Conservation (phyloP, 1,139 yeast genomes). For the Candida mesenterica region DNA sequence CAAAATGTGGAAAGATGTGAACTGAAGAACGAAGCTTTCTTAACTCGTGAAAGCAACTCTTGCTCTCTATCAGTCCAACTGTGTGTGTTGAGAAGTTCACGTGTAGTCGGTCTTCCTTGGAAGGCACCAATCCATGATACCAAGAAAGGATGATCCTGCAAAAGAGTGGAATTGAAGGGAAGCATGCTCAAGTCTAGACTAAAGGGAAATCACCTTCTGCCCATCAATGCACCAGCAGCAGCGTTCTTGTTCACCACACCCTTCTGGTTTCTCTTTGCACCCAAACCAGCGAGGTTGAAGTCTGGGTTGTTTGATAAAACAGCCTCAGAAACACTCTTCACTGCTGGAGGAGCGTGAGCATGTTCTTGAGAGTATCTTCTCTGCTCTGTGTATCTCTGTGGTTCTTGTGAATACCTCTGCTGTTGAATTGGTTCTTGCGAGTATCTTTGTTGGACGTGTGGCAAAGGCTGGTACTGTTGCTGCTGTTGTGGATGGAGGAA, state of each 20-base stretch:
- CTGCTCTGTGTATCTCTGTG: background rate
- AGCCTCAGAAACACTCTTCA: conserved; percentile 50
- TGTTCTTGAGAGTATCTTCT: conserved; percentile 5
- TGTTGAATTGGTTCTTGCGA: conserved; percentile 11
- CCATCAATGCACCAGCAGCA: conserved; percentile 17
- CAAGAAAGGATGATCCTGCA: too few species aligned
- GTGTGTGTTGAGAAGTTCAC: too few species aligned
- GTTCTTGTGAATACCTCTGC: conserved; percentile 7
- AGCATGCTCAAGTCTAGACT: too few species aligned
- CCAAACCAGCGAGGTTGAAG: conserved; percentile 22
- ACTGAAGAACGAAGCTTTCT: too few species aligned
- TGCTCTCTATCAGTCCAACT: too few species aligned
- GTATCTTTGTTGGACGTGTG: conserved; percentile 12
- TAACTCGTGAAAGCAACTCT: too few species aligned
- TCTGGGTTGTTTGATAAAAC: conserved; percentile 54
- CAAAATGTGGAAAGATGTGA: too few species aligned
- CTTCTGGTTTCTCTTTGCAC: conserved; percentile 7
- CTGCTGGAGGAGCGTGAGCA: conserved; percentile 16
- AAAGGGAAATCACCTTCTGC: conserved; percentile 14
- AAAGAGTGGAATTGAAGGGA: too few species aligned
- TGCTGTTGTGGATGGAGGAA: conserved; percentile 10
- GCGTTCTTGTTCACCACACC: conserved; percentile 9
- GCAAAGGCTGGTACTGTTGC: conserved; percentile 12
- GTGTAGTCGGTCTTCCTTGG: too few species aligned
- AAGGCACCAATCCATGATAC: too few species aligned